phyloP scores from a whole-genome alignment of 202 grass and related monocot genomes.

The Miscanthus sacchariflorus region DNA sequence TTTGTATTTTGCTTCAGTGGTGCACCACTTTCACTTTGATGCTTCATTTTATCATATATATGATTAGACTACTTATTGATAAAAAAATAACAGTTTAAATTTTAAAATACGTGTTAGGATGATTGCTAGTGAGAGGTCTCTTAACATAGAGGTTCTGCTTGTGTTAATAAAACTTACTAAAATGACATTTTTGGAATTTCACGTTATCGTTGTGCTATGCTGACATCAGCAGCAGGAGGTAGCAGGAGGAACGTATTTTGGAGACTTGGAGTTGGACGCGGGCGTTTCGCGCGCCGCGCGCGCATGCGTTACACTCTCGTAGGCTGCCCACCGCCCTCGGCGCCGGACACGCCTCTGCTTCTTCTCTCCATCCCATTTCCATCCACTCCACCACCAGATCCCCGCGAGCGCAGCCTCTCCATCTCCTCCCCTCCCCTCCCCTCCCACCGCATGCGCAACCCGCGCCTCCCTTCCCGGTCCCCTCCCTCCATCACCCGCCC shows the following conservation, averaged over 20 bases:
- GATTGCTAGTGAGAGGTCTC: too few relatives aligned
- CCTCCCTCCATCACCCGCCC: neutral
- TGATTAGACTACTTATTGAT: too few relatives aligned
- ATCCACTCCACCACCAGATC: slow-evolving; percentile 22
- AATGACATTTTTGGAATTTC: too few relatives aligned
- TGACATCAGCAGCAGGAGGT: neutral
- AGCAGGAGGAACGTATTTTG: too few relatives aligned
- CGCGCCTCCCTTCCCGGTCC: neutral
- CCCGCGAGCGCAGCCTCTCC: neutral
- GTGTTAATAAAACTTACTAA: too few relatives aligned
- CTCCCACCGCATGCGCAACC: neutral
- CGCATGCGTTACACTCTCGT: neutral
- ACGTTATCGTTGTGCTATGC: neutral
- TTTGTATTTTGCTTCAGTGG: too few relatives aligned
- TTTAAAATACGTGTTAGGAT: too few relatives aligned
- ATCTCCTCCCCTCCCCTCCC: neutral
- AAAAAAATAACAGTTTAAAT: too few relatives aligned
- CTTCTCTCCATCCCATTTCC: neutral
- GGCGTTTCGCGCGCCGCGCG: neutral
- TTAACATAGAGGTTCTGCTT: too few relatives aligned
- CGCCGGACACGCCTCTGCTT: slow-evolving; percentile 8
- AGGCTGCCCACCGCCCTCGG: slow-evolving; percentile 37
- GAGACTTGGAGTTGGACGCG: too few relatives aligned
- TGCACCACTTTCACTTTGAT: too few relatives aligned
- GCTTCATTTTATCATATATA: too few relatives aligned